Conservation (phyloP, 306 rosid genomes). For the Gillenia trifoliata region DNA sequence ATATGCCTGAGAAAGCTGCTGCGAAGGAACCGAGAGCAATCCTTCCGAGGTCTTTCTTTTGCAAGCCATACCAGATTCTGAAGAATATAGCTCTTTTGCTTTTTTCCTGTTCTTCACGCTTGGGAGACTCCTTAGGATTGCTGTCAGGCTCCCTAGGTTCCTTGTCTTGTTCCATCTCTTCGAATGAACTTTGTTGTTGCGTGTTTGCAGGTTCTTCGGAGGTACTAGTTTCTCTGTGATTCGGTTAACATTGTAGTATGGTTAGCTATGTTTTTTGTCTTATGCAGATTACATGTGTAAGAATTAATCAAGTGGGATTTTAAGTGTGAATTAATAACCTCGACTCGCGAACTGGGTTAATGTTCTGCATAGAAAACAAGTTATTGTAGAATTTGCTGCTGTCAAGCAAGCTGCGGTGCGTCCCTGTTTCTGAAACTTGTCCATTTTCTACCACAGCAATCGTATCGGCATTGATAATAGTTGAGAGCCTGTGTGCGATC, state of each 20-base stretch:
- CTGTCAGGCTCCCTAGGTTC: slow-evolving; percentile 19
- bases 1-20: slow-evolving; percentile 68
- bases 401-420: slow-evolving; percentile 63
- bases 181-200: slow-evolving; percentile 32
- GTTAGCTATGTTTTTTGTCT: slow-evolving; percentile 17
- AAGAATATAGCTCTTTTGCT: slow-evolving; percentile 43
- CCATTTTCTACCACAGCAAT: slow-evolving; percentile 78
- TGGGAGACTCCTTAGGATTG: slow-evolving; percentile 18
- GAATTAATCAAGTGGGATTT: not conserved
- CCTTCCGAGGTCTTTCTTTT: slow-evolving; percentile 47
- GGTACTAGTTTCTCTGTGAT: slow-evolving; percentile 37
- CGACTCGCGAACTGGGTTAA: slow-evolving; percentile 40
- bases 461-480: slow-evolving; percentile 71
- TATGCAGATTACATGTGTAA: not conserved
- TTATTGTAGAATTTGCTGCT: slow-evolving; percentile 55
- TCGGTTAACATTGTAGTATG: slow-evolving; percentile 25
- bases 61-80: slow-evolving; percentile 77
- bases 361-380: slow-evolving; percentile 65
- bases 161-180: slow-evolving; percentile 30
- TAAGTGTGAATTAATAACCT: slow-evolving; percentile 36
- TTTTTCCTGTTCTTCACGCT: slow-evolving; percentile 27
- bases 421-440: slow-evolving; percentile 60
- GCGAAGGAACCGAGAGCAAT: slow-evolving; percentile 46
- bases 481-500: slow-evolving; percentile 84
- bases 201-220: slow-evolving; percentile 30